phyloP scores from a whole-genome alignment of 129 eudicot genomes.

The Chrysanthemum seticuspe region DNA sequence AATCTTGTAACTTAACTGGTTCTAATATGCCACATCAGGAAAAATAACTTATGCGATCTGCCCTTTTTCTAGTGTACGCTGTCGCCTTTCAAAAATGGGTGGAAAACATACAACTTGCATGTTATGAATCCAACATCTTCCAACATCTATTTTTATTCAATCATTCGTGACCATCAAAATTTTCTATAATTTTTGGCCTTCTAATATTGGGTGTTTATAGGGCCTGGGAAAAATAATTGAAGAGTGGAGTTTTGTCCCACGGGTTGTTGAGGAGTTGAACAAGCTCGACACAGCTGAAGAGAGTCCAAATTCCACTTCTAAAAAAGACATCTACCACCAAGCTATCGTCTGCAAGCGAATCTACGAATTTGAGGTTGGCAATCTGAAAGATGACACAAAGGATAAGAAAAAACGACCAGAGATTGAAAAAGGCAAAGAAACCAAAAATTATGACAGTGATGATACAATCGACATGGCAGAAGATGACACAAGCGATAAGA shows the following conservation, averaged over 20 bases:
- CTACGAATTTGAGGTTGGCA: slow-evolving; percentile 61
- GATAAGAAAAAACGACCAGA: slow-evolving; percentile 35
- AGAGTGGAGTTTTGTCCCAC: slow-evolving; percentile 88
- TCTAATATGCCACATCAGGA: not conserved
- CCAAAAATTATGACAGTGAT: slow-evolving; percentile 60
- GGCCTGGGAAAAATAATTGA: slow-evolving; percentile 56
- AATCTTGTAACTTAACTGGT: not conserved
- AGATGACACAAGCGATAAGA: slow-evolving; percentile 26
- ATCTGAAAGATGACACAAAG: slow-evolving; percentile 31
- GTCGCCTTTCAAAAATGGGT: not conserved
- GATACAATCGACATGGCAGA: slow-evolving; percentile 69
- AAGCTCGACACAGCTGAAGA: slow-evolving; percentile 41
- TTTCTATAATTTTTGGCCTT: not conserved
- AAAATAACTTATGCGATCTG: not conserved
- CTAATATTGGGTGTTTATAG: slow-evolving; percentile 32
- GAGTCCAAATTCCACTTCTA: slow-evolving; percentile 25
- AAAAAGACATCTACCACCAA: slow-evolving; percentile 52
- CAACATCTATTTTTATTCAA: not conserved
- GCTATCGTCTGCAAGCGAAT: slow-evolving; percentile 68
- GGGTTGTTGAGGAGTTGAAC: slow-evolving; percentile 71
- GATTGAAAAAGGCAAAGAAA: slow-evolving; percentile 24
- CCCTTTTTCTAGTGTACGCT: too few species aligned
- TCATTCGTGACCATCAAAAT: not conserved
- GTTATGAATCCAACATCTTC: not conserved
- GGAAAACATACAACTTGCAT: not conserved